A percentile compares a stretch with the other conserved stretches of the same genome.
Conservation (phyloP, 257 asterid species). For the Solanum chmielewskii region DNA sequence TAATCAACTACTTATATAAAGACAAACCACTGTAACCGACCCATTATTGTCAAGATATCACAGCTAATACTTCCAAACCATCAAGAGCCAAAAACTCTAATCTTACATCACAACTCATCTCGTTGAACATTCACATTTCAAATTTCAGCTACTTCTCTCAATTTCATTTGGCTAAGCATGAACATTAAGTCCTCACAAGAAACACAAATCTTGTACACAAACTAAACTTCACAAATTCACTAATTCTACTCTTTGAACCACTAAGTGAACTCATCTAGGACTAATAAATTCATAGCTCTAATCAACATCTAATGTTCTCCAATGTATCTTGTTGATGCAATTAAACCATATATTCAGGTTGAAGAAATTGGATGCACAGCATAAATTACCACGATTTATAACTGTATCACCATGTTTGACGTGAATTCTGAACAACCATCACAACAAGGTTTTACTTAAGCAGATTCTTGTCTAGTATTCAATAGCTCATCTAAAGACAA, state of each 20-base stretch:
- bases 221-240: not conserved
- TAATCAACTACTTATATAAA: not conserved
- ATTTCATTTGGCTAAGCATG: not conserved
- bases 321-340: not conserved
- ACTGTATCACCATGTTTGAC: not conserved
- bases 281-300: not conserved
- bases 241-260: not conserved
- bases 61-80: not conserved
- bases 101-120: not conserved
- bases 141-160: not conserved
- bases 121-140: not conserved
- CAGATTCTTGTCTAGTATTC: not conserved
- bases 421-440: not conserved
- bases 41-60: not conserved
- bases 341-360: not conserved
- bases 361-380: not conserved
- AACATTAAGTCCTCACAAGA: not conserved
- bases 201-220: not conserved
- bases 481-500: not conserved
- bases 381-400: not conserved
- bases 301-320: not conserved
- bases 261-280: not conserved
- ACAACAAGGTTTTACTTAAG: not conserved
- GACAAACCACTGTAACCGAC: not conserved
- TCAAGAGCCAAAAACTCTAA: not conserved